A percentile compares a stretch with the other conserved stretches of the same genome.
phyloP scores from a whole-genome alignment of 495 filamentous ascomycete genomes.

The Tuber calosporum region DNA sequence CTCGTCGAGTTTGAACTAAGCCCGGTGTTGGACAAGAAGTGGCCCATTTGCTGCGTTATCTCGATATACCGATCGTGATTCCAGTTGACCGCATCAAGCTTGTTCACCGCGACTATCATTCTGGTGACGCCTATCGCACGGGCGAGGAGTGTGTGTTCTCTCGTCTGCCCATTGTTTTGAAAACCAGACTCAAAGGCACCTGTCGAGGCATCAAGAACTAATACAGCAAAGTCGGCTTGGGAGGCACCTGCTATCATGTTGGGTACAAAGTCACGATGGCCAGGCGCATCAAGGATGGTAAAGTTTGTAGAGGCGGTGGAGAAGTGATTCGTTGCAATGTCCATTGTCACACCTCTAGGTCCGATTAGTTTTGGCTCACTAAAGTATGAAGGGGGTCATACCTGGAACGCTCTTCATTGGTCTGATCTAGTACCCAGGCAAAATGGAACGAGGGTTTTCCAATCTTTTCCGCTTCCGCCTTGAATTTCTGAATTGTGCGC shows the following conservation, averaged over 20 bases:
- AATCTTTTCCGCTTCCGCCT: constrained; percentile 79
- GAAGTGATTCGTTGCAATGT: constrained; percentile 90
- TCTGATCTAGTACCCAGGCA: constrained; percentile 92
- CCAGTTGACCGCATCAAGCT: constrained; percentile 71
- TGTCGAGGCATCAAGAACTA: constrained; percentile 82
- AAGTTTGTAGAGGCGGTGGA: constrained; percentile 78
- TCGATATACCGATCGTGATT: constrained; percentile 71
- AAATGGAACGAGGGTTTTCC: constrained; percentile 93
- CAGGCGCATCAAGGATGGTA: constrained; percentile 91
- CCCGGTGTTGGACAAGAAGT: constrained; percentile 72
- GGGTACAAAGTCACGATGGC: constrained; percentile 90
- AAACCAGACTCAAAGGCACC: constrained; percentile 90
- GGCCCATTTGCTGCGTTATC: constrained; percentile 72
- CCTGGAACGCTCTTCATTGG: constrained; percentile 72
- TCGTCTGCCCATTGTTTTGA: constrained; percentile 84
- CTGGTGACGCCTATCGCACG: constrained; percentile 86
- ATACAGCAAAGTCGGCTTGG: constrained; percentile 90
- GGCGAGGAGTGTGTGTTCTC: constrained; percentile 82
- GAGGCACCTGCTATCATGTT: constrained; percentile 98
- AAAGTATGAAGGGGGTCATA: constrained; percentile 6
- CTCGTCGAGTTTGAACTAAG: constrained; percentile 71
- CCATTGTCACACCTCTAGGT: constrained; percentile 76
- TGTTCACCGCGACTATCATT: constrained; percentile 87
- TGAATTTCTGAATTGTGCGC: constrained; percentile 77
- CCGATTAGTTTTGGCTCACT: neutral